These are phyloP conservation scores for Diaporthe vexans DNA, from an alignment of 2,329 filamentous ascomycete genomes.

Conservation along the genomic window DNA sequence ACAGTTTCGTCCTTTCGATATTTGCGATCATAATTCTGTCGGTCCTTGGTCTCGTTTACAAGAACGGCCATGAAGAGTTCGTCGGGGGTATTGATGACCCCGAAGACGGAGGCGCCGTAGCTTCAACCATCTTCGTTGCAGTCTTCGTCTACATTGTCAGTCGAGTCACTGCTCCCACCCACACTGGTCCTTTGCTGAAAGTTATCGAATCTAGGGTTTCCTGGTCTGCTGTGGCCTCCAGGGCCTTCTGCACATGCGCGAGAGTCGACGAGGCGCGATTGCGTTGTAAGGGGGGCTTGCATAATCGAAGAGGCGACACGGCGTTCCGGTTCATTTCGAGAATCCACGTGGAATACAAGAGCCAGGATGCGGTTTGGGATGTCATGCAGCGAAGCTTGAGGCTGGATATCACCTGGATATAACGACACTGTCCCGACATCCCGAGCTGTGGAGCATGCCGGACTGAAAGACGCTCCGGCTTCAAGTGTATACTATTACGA, in stretches of 20 bases:
- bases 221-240: slow-evolving; percentile 93
- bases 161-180: slow-evolving; percentile 46
- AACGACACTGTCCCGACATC: not conserved
- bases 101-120: slow-evolving; percentile 81
- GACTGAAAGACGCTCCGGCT: not conserved
- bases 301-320: slow-evolving; percentile 39
- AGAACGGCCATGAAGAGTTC: slow-evolving; percentile 84
- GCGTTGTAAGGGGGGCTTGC: slow-evolving; percentile 64
- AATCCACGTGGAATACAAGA: slow-evolving; percentile 6
- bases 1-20: slow-evolving; percentile 79
- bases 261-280: slow-evolving; percentile 87
- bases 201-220: slow-evolving; percentile 73
- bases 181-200: not conserved
- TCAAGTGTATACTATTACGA: slow-evolving; percentile 1
- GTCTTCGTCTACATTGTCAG: slow-evolving; percentile 91
- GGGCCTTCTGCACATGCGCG: slow-evolving; percentile 86
- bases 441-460: not conserved
- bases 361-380: not conserved
- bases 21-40: slow-evolving; percentile 77
- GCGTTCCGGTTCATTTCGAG: slow-evolving; percentile 35
- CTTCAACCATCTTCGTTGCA: slow-evolving; percentile 87
- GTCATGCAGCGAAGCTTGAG: not conserved
- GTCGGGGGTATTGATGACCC: slow-evolving; percentile 82
- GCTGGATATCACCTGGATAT: not conserved
- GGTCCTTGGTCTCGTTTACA: slow-evolving; percentile 79